Conservation (phyloP, 495 filamentous ascomycete species). For the Penicillium subrubescens region DNA sequence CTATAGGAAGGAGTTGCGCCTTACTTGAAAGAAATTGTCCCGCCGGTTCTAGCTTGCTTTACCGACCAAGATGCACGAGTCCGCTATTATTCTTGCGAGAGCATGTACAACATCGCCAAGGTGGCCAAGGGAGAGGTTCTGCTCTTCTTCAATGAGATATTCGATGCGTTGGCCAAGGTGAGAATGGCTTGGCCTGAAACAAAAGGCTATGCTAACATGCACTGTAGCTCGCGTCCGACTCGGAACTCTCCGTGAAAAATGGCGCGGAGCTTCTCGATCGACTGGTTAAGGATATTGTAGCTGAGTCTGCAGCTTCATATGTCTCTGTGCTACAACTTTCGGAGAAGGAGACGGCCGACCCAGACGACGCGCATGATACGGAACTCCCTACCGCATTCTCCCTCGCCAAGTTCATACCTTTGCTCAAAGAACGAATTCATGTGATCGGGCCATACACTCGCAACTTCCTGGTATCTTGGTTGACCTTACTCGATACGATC, state of each 20-base stretch:
- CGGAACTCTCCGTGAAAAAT: constrained; percentile 96
- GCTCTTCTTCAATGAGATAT: constrained; percentile 96
- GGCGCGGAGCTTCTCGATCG: constrained; percentile 96
- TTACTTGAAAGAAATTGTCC: constrained; percentile 90
- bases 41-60: constrained; percentile 98
- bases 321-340: constrained; percentile 76
- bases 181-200: constrained; percentile 8
- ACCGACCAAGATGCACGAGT: constrained; percentile 97
- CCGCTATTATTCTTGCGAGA: constrained; percentile 98
- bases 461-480: constrained; percentile 94
- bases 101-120: constrained; percentile 99
- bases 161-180: constrained; percentile 96
- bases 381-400: constrained; percentile 89
- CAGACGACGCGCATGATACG: constrained; percentile 48
- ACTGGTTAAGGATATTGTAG: constrained; percentile 95
- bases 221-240: constrained; percentile 85
- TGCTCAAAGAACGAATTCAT: constrained; percentile 89
- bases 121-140: constrained; percentile 97
- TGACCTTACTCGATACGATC: constrained; percentile 92
- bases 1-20: constrained; percentile 79
- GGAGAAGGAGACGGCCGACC: constrained; percentile 48
- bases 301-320: constrained; percentile 94
- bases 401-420: constrained; percentile 84
- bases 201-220: not conserved
- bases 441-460: constrained; percentile 93